phyloP scores from a whole-genome alignment of 768 basidiomycete genomes.

The Boletus tomentosulus region DNA sequence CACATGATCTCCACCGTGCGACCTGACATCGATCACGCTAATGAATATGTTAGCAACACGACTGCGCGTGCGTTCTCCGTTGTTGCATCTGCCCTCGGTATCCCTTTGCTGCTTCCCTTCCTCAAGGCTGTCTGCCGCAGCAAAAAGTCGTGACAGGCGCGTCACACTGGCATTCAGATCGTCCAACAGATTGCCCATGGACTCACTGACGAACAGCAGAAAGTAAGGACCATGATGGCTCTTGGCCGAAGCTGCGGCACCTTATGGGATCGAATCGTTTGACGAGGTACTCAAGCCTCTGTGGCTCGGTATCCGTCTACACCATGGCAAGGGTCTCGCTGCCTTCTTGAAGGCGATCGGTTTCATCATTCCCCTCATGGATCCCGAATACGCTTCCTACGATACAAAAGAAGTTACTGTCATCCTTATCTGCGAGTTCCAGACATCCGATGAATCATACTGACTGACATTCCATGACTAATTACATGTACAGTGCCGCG shows the following conservation, averaged over 20 bases:
- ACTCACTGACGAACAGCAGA: slow-evolving; percentile 73
- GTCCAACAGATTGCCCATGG: slow-evolving; percentile 97
- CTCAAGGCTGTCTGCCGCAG: slow-evolving; percentile 97
- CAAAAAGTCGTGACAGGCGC: slow-evolving; percentile 99
- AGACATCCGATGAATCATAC: slow-evolving; percentile 82
- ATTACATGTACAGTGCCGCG: no score
- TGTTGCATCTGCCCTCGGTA: slow-evolving; percentile 96
- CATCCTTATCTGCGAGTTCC: slow-evolving; percentile 96
- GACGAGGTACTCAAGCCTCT: slow-evolving; percentile 84
- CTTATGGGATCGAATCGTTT: slow-evolving; percentile 99
- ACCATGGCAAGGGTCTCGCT: slow-evolving; percentile 74
- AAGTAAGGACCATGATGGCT: slow-evolving; percentile 78
- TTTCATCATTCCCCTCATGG: slow-evolving; percentile 99
- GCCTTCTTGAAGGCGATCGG: slow-evolving; percentile 88
- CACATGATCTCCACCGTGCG: slow-evolving; percentile 50
- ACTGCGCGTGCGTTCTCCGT: slow-evolving; percentile 99
- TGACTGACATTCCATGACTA: no score
- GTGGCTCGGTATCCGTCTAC: slow-evolving; percentile 74
- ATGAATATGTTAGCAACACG: slow-evolving; percentile 94
- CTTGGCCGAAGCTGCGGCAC: slow-evolving; percentile 91
- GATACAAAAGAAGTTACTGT: slow-evolving; percentile 91
- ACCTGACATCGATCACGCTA: slow-evolving; percentile 79
- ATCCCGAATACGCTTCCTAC: slow-evolving; percentile 98
- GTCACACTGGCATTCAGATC: slow-evolving; percentile 98
- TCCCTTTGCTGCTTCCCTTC: slow-evolving; percentile 96